These are phyloP conservation scores for Cyberlindnera mrakii DNA, from an alignment of 805 yeast genomes.

Conservation along the genomic window DNA sequence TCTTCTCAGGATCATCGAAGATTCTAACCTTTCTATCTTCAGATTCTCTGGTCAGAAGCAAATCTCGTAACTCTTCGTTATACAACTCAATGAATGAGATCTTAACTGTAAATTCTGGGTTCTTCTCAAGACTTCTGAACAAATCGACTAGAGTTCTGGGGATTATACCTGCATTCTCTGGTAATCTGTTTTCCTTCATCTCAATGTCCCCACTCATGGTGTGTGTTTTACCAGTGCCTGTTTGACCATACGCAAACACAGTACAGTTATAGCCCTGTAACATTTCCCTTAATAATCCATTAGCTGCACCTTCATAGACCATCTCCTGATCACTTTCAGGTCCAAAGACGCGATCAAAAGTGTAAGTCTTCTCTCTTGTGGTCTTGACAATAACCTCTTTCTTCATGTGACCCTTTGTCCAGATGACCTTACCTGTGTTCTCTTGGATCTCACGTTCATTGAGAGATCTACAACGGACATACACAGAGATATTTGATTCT, in stretches of 20 bases:
- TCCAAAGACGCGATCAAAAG: conserved; percentile 76
- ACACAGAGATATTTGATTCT: conserved; percentile 43
- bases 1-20: conserved; percentile 40
- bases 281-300: conserved; percentile 53
- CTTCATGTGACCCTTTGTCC: conserved; percentile 39
- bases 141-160: conserved; percentile 53
- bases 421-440: conserved; percentile 49
- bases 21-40: conserved; percentile 44
- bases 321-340: conserved; percentile 70
- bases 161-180: conserved; percentile 53
- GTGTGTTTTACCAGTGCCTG: conserved; percentile 81
- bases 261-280: conserved; percentile 72
- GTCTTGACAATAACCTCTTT: conserved; percentile 41
- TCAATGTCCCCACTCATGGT: conserved; percentile 67
- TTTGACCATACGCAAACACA: conserved; percentile 81
- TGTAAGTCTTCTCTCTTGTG: conserved; percentile 43
- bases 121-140: conserved; percentile 41
- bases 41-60: conserved; percentile 35
- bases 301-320: conserved; percentile 60
- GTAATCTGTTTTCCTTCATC: conserved; percentile 29
- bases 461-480: conserved; percentile 51
- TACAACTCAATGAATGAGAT: conserved; percentile 75
- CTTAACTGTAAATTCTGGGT: conserved; percentile 54
- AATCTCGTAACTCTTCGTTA: conserved; percentile 73
- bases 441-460: conserved; percentile 49